Evolutionary conservation across 73 alveolate genomes (phyloP).

Genomic region (Uronychia setigera): DNA sequence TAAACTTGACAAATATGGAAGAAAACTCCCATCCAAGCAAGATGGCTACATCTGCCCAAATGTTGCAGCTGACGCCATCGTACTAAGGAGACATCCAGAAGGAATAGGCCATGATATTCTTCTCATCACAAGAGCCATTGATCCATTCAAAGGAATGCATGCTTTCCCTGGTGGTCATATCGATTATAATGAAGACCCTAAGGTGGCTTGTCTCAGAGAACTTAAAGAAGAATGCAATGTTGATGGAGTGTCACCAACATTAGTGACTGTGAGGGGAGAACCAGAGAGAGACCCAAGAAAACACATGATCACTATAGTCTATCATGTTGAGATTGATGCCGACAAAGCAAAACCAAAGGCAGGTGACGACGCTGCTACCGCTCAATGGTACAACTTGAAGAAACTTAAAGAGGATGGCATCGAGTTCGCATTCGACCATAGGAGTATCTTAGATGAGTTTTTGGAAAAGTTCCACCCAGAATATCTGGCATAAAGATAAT

Average conservation of each 20-base stretch:
- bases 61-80: conserved; percentile 95
- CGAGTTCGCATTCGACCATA: conserved; percentile 62
- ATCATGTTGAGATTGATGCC: conserved; percentile 85
- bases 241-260: conserved; percentile 83
- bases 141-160: conserved; percentile 87
- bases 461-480: conserved; percentile 1
- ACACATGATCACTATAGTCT: conserved; percentile 93
- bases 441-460: conserved; percentile 23
- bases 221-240: conserved; percentile 95
- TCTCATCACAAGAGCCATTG: conserved; percentile 87
- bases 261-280: conserved; percentile 94
- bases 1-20: conserved; percentile 18
- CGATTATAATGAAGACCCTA: conserved; percentile 98
- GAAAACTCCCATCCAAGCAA: conserved; percentile 21
- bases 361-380: conserved; percentile 98
- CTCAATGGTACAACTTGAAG: conserved; percentile 87
- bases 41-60: conserved; percentile 72
- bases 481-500: no score
- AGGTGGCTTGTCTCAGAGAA: conserved; percentile 92
- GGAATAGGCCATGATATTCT: conserved; percentile 83
- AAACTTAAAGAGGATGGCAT: conserved; percentile 46
- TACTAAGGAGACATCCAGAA: conserved; percentile 69
- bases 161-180: conserved; percentile 99
- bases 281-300: conserved; percentile 99
- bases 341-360: conserved; percentile 91